Conservation (phyloP, 1,284 basidiomycete species). For the Microbotryomycetes sp. region DNA sequence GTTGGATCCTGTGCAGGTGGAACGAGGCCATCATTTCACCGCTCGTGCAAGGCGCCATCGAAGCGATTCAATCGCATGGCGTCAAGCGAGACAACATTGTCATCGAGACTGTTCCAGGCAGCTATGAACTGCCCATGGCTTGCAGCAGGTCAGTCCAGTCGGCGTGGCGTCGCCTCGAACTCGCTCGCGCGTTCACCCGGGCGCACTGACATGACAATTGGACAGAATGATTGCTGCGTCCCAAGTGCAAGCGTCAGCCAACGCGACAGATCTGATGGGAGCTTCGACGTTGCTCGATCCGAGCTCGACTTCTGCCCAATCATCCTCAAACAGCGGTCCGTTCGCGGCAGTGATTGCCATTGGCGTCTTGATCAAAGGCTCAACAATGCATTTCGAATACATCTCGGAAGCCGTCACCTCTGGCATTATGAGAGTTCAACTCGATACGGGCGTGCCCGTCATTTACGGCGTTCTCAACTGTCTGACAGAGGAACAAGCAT, state of each 20-base stretch:
- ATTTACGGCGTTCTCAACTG: slow-evolving; percentile 95
- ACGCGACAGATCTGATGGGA: slow-evolving; percentile 69
- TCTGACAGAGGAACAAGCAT: slow-evolving; percentile 86
- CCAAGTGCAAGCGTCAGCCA: slow-evolving; percentile 64
- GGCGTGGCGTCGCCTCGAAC: slow-evolving; percentile 37
- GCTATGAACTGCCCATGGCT: slow-evolving; percentile 85
- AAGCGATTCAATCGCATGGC: slow-evolving; percentile 45
- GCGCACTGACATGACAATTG: slow-evolving; percentile 37
- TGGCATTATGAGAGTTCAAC: slow-evolving; percentile 85
- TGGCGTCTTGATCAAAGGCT: slow-evolving; percentile 94
- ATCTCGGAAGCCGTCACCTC: slow-evolving; percentile 89
- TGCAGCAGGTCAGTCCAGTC: slow-evolving; percentile 54
- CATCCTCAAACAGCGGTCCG: slow-evolving; percentile 52
- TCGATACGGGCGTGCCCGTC: slow-evolving; percentile 90
- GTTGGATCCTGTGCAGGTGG: slow-evolving; percentile 33
- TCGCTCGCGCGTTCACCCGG: slow-evolving; percentile 41
- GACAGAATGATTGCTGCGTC: slow-evolving; percentile 73
- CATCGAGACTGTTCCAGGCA: slow-evolving; percentile 85
- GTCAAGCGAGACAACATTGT: slow-evolving; percentile 86
- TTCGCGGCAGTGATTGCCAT: slow-evolving; percentile 95
- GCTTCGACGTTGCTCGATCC: slow-evolving; percentile 47
- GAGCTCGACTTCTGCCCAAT: slow-evolving; percentile 41
- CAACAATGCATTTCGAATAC: slow-evolving; percentile 98
- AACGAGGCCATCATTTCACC: slow-evolving; percentile 34
- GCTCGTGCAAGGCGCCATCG: slow-evolving; percentile 31